Evolutionary conservation across 2,329 filamentous ascomycete species (phyloP), one percentile per base, ranked within the genome.

Genomic region (Diaporthe citriasiana): DNA sequence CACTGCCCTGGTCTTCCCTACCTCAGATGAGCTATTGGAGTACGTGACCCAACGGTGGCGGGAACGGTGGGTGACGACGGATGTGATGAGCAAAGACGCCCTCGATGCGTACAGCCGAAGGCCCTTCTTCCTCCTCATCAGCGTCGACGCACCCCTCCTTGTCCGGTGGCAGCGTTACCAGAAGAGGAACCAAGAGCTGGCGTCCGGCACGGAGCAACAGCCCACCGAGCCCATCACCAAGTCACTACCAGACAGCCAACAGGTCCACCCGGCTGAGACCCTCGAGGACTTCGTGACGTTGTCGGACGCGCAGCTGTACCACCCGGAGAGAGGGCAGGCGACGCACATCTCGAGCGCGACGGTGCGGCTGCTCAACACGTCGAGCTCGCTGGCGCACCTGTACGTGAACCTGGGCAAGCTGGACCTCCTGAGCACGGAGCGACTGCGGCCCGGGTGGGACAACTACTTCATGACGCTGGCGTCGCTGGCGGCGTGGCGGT

Each of bases 391-490:
- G 1, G 85, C 90, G 13, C 89, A 93, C 77, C 88, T 98, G 8
- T 92, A 95, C 82, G 86, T 89, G 4, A 92, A 93, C 12, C 89
- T 99, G 1, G 88, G 89, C 65, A 89, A 90, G 60, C 89, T 98
- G 10, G 90, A 97, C 81, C 89, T 99, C 35, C 89, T 93, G 1
- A 92, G 97, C 79, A 89, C 93, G 45, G 90, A 93, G 78, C 93
- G 97, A 2, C 88, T 99, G 47, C 91, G 97, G 1, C 97, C 97
- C 0, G 92, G 91, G 65, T 99, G 97, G 97, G 97, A 99, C 83
- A 92, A 94, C 79, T 99, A 99, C 85, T 99, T 99, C 82, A 99
- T 99, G 97, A 91, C 94, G 53, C 88, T 99, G n/a, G 95, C 97
- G 7, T 95, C 94, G 45, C 90, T 99, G 63, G 97, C 97, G 10